Base-by-base conservation (phyloP, 768 basidiomycete species). In the Suillus paluster region DNA sequence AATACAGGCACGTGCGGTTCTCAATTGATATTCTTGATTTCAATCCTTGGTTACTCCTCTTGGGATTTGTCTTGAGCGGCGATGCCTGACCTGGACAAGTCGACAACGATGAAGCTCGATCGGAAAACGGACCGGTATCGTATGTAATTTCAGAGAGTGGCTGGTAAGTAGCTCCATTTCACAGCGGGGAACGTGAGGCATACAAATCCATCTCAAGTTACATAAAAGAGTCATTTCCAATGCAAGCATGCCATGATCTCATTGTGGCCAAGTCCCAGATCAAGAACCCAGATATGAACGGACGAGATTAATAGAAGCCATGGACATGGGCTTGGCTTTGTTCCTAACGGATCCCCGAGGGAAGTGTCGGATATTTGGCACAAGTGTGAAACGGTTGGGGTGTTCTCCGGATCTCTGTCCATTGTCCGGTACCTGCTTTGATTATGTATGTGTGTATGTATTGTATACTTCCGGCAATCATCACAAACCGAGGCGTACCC, bases 21-120 rank as follows among this genome's bases (percentile, higher is more conserved):
- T 53, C 62, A 63, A 30, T 62, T 48, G 39, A 62, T 52, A 45
- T 36, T 38, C 39, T 44, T 41, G 63, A 60, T 56, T 56, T 57
- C 59, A 27, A 33, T 52, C 19, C 30, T 70, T 52, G 9, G 21
- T 54, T 49, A 10, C 33, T 23, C 21, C 34, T 21, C 30, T 25
- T 25, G 56, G 17, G 62, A 70, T 60, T 55, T 45, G 62, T 46
- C 45, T 41, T 53, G 46, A 39, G 46, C 7, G 7, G 46, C 46
- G 46, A 25, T 14, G 38, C 14, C 36, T 38, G 36, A 39, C 21
- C 44, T 45, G 44, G 44, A 45, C 44, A 45, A n/a, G 50, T 52
- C 30, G 19, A 4, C 19, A 9, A 25, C 42, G 12, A 17, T 14
- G 23, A 25, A 38, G 30, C 21, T 21, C 4, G n/a, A 36, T 54